Evolutionary conservation across 805 yeast species (phyloP).

Genomic region (Wickerhamiella dianesei): DNA sequence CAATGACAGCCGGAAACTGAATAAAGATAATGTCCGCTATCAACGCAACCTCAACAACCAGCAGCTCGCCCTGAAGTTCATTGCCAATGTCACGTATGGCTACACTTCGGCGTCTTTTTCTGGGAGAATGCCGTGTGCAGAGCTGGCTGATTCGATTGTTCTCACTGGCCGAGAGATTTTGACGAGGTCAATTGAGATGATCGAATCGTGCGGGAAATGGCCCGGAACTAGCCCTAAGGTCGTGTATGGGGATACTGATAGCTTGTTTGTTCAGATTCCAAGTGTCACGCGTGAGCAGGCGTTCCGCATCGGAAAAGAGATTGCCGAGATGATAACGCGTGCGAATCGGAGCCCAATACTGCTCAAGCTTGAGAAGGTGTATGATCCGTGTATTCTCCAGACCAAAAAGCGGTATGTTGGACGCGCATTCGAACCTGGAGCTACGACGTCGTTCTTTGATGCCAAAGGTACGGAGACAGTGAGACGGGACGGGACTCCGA

Average conservation of each 20-base stretch:
- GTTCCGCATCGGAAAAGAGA: slow-evolving; percentile 54
- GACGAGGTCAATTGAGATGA: slow-evolving; percentile 51
- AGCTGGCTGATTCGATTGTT: slow-evolving; percentile 88
- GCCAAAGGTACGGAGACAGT: slow-evolving; percentile 96
- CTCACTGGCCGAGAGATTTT: slow-evolving; percentile 80
- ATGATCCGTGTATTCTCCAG: slow-evolving; percentile 68
- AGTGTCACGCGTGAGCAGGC: slow-evolving; percentile 71
- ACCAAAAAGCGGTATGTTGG: slow-evolving; percentile 92
- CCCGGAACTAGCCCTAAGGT: slow-evolving; percentile 58
- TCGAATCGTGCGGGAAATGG: slow-evolving; percentile 49
- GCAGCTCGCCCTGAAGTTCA: slow-evolving; percentile 75
- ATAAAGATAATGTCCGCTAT: slow-evolving; percentile 20
- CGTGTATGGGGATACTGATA: slow-evolving; percentile 94
- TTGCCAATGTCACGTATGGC: slow-evolving; percentile 94
- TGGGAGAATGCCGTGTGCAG: slow-evolving; percentile 95
- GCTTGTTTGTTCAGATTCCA: slow-evolving; percentile 79
- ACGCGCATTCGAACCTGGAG: slow-evolving; percentile 48
- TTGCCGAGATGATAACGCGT: slow-evolving; percentile 50
- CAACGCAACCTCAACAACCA: slow-evolving; percentile 52
- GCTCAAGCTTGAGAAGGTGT: slow-evolving; percentile 83
- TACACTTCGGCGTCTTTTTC: slow-evolving; percentile 89
- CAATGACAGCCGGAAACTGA: slow-evolving; percentile 43
- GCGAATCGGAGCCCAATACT: slow-evolving; percentile 68
- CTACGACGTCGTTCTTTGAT: slow-evolving; percentile 53
- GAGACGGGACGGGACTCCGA: slow-evolving; percentile 87